These are phyloP conservation scores for Phytophthora agathidicida DNA, from an alignment of 352 stramenopile species.

Conservation along the genomic window DNA sequence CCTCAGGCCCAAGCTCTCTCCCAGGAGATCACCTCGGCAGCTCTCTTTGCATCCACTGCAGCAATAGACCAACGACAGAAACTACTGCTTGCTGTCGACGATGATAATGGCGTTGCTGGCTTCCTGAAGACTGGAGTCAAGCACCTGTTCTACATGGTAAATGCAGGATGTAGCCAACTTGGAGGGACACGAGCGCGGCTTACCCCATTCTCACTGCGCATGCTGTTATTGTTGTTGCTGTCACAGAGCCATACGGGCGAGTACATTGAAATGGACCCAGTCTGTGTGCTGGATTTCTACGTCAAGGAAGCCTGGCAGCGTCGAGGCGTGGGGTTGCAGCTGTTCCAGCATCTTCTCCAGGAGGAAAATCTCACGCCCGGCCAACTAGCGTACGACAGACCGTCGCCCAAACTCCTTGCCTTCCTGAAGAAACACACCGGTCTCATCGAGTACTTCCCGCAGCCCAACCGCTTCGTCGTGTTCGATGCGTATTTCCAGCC, in stretches of 20 bases:
- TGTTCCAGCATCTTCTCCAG: conserved; percentile 70
- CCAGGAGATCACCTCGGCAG: conserved; percentile 63
- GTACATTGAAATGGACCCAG: conserved; percentile 75
- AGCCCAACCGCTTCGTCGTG: conserved; percentile 89
- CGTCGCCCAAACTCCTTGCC: conserved; percentile 79
- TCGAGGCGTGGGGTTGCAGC: conserved; percentile 53
- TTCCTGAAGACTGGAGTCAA: conserved; percentile 73
- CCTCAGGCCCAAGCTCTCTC: conserved; percentile 62
- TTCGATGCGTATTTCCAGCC: conserved; percentile 74
- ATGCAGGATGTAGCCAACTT: conserved; percentile 1
- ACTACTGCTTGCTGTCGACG: conserved; percentile 43
- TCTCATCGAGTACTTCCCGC: conserved; percentile 52
- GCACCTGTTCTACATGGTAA: conserved; percentile 83
- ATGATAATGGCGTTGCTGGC: conserved; percentile 34
- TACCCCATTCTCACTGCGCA: background rate
- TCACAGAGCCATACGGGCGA: conserved; percentile 53
- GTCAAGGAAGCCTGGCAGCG: conserved; percentile 61
- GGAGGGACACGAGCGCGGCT: too few relatives aligned
- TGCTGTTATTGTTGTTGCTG: conserved; percentile 14
- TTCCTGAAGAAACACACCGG: conserved; percentile 78
- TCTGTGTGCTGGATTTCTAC: conserved; percentile 87
- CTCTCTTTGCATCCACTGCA: conserved; percentile 40
- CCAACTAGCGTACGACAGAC: conserved; percentile 77
- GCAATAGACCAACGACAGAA: conserved; percentile 44
- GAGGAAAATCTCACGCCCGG: conserved; percentile 30